phyloP scores from a whole-genome alignment of 176 grass and related monocot genomes.

The Phyllostachys edulis region DNA sequence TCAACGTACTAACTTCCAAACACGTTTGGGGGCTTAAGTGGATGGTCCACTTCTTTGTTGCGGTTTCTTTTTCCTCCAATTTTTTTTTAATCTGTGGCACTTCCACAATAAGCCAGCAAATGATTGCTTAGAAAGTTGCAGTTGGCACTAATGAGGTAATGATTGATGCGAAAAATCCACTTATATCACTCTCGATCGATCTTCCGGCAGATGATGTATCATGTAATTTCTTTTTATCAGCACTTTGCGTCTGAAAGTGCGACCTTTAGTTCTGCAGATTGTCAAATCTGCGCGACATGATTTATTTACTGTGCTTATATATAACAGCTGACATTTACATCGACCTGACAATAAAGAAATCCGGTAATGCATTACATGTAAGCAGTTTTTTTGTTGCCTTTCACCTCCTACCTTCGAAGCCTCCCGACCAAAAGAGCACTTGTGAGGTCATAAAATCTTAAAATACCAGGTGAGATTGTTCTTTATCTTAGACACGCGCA shows the following conservation, averaged over 20 bases:
- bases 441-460: neutral
- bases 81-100: neutral
- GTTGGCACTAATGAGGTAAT: neutral
- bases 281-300: neutral
- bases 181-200: slow-evolving; percentile 20
- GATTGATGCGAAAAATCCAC: slow-evolving; percentile 21
- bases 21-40: neutral
- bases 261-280: neutral
- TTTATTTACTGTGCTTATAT: neutral
- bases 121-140: slow-evolving; percentile 15
- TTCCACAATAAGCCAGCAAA: slow-evolving; percentile 2
- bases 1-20: slow-evolving; percentile 34
- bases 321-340: slow-evolving; percentile 1
- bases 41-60: slow-evolving; percentile 34
- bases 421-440: slow-evolving; percentile 19
- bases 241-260: slow-evolving; percentile 2
- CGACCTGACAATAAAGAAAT: neutral
- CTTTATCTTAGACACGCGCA: slow-evolving; percentile 19
- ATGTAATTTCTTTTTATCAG: neutral
- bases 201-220: slow-evolving; percentile 13
- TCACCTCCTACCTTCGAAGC: neutral
- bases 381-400: slow-evolving; percentile 22
- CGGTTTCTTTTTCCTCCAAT: neutral
- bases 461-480: neutral
- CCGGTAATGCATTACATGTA: slow-evolving; percentile 17